Evolutionary conservation across 2,329 filamentous ascomycete species (phyloP), one percentile per base, ranked within the genome.

Genomic region (Aspergillus uvarum): DNA sequence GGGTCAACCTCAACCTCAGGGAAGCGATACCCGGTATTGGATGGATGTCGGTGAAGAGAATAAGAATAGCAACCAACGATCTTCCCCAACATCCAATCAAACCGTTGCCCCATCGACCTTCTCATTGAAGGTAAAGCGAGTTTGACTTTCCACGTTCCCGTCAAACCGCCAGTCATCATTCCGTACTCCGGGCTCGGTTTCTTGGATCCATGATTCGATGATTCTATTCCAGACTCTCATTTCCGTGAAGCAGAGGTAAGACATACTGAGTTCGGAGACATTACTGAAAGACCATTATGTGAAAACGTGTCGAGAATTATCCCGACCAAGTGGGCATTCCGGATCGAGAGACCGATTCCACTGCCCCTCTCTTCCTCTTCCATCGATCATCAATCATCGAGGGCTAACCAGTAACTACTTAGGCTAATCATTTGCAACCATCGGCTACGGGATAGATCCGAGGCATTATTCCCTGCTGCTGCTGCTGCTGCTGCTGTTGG

Each of bases 11-110:
- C 47, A 14, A 29, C 22, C 12, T 47, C 44, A 55, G 38, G 38
- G 38, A 44, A 44, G 38, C 38, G 38, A 44, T 14, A 44, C 5
- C 38, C 38, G 38, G 38, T 44, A 19, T 44, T 44, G 16, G n/a
- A 19, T 44, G n/a, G 38, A 19, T 44, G 16, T 55, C 53, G 53
- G 53, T 55, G 53, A 55, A 35, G 53, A 55, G 53, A 55, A 55
- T 48, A 55, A 55, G 53, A 55, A 55, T 55, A 55, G 53, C 44
- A 55, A 55, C 38, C 31, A 55, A 32, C 35, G 53, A 55, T 55
- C 53, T 47, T 19, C 29, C 26, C 12, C 42, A 16, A 32, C 44
- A 31, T 35, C 53, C 53, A 55, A 55, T 55, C 53, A 55, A 22
- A 31, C 44, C 42, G 53, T 32, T 47, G 16, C 14, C 35, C 53